Evolutionary conservation across 169 alveolate species (phyloP), one percentile per base, ranked within the genome.

Genomic region (Plasmodium falciparum): DNA sequence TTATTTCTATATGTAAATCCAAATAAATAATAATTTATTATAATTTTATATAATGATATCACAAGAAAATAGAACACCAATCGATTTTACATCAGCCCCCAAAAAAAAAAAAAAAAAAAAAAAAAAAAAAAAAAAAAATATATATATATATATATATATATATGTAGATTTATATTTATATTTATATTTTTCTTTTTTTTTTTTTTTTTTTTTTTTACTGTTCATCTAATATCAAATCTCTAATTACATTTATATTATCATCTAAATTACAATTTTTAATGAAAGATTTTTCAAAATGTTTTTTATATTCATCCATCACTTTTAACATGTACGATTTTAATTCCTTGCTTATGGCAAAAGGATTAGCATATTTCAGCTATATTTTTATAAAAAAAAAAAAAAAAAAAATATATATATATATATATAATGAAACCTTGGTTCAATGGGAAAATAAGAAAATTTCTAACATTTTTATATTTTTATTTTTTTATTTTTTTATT

Each of bases 311-410:
- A 54, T 76, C 63, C 89, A 76, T 56, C 12, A 26, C 70, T 58
- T 76, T 76, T 70, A 76, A 43, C 89, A 76, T 76, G 54, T 76
- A 76, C 29, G 89, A 76, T 62, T 52, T 65, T 49, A 76, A 58
- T 59, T 76, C 89, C 52, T 65, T 76, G 59, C 78, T 76, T 75
- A 76, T 54, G 17, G 63, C 52, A 76, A 76, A 76, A 20, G 52
- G 26, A 67, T 58, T 76, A 49, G 78, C 89, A 76, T 76, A 76
- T 65, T 76, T 76, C 22, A 76, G 78, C 89, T 76, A 50, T 12
- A 70, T 52, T n/a, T n/a, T 2, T n/a, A 52, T n/a, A 52, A 52
- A 22, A n/a, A n/a, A n/a, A n/a, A n/a, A n/a, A n/a, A n/a, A n/a
- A n/a, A n/a, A n/a, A n/a, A n/a, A n/a, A n/a, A n/a, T 13, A 52